Evolutionary conservation across 1,139 yeast genomes (phyloP), one percentile per base, ranked within the genome.

Genomic region (Geotrichum histeridarum): DNA sequence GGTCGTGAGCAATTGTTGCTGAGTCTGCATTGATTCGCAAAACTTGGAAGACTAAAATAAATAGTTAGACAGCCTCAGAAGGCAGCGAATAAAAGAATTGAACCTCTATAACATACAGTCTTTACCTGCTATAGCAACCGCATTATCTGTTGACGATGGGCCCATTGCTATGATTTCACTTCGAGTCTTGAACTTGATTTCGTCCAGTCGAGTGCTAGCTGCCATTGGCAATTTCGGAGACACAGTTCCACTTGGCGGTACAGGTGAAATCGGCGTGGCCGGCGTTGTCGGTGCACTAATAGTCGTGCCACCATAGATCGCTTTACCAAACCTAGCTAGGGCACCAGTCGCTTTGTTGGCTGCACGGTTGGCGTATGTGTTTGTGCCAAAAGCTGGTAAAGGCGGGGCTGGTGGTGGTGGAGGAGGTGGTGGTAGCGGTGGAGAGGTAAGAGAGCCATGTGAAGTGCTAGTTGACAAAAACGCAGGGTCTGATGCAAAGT

Each of bases 51-150:
- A 63, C 61, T 59, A 42, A 12, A 14, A 12, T 15, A 12, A 41
- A 14, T 17, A 42, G 47, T n/a, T 15, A 35, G 42, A 35, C 42
- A 18, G 46, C 41, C 18, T 6, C 12, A 8, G 6, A 37, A 37
- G n/a, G 39, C 1, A 37, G 14, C 4, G 8, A 37, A 4, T n/a
- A 37, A 52, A 12, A 53, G 14, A 31, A 32, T 2, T 14, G 14
- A 45, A 42, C 15, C 14, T n/a, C 8, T 3, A 18, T 15, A 12
- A 49, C 50, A 44, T 44, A 56, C 59, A 67, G 45, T 67, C 70
- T 38, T 66, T 65, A 2, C 71, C 70, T 1, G 67, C 67, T 43
- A 68, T 60, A 3, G 71, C 73, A 0, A 67, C 71, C 5, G 61
- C 57, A 1, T 56, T 55, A 27, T 59, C 59, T 14, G 67, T 65